These are phyloP conservation scores for Jasminum sambac DNA, from an alignment of 257 asterid genomes.

Conservation along the genomic window DNA sequence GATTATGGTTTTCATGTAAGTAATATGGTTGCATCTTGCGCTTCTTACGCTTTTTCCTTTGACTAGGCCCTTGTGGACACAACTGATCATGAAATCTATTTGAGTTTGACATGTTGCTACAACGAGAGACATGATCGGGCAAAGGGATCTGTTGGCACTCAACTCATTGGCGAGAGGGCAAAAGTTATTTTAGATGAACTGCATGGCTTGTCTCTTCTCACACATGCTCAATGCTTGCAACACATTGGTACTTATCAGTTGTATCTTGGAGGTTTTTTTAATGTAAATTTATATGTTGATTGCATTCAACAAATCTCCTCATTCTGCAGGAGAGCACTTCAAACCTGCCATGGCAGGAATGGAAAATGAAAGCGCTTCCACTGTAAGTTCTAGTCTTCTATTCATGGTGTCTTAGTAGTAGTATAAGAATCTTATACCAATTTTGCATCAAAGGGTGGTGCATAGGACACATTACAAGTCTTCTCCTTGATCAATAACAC, in stretches of 20 bases:
- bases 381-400: conserved; percentile 55
- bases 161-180: conserved; percentile 90
- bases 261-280: conserved; percentile 15
- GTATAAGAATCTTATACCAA: neutral
- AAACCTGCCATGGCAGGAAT: conserved; percentile 68
- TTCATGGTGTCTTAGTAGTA: conserved; percentile 5
- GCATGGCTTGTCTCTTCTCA: conserved; percentile 62
- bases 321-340: conserved; percentile 78
- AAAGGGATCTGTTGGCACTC: conserved; percentile 93
- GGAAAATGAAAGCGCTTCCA: conserved; percentile 55
- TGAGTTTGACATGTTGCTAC: conserved; percentile 78
- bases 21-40: conserved; percentile 12
- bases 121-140: conserved; percentile 63
- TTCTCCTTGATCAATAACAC: conserved; percentile 2
- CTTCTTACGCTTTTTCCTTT: conserved; percentile 25
- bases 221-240: conserved; percentile 74
- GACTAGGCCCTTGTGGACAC: conserved; percentile 77
- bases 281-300: conserved; percentile 12
- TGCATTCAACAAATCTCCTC: conserved; percentile 27
- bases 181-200: conserved; percentile 87
- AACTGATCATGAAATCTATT: conserved; percentile 82
- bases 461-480: neutral
- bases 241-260: conserved; percentile 65
- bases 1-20: neutral
- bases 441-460: neutral